A percentile compares a stretch with the other conserved stretches of the same genome.
Conservation (phyloP, 2,329 filamentous ascomycete species). For the Aspergillus aculeatus region DNA sequence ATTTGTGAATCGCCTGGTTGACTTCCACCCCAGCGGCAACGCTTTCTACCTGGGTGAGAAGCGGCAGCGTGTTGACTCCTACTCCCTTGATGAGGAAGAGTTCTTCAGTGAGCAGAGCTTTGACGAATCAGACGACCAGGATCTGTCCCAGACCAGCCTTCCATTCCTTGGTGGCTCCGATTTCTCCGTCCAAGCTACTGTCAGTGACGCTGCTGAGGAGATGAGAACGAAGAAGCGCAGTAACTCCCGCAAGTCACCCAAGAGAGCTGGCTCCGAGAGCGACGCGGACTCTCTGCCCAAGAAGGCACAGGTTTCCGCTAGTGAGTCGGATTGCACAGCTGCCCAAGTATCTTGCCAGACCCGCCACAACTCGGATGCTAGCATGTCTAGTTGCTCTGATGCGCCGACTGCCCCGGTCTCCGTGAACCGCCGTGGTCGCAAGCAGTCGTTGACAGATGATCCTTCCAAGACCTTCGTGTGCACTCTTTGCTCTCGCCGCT, state of each 20-base stretch:
- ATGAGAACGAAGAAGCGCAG: constrained; percentile 53
- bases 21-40: constrained; percentile 62
- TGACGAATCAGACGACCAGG: constrained; percentile 70
- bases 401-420: constrained; percentile 46
- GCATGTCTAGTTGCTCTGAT: constrained; percentile 49
- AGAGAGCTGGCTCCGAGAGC: constrained; percentile 28
- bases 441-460: constrained; percentile 97
- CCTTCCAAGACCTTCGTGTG: constrained; percentile 98
- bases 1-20: constrained; percentile 71
- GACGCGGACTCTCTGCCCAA: constrained; percentile 31
- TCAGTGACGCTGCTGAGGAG: constrained; percentile 42
- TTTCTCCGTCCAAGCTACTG: constrained; percentile 32
- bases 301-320: constrained; percentile 31
- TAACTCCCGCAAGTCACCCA: constrained; percentile 39
- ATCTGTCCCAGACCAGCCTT: constrained; percentile 60
- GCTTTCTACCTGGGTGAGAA: constrained; percentile 62
- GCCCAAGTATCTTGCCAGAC: constrained; percentile 43
- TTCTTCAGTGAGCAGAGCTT: constrained; percentile 75
- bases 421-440: constrained; percentile 88
- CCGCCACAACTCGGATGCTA: constrained; percentile 47
- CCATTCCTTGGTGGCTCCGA: constrained; percentile 59
- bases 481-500: constrained; percentile 91
- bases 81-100: constrained; percentile 71
- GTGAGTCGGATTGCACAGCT: constrained; percentile 42
- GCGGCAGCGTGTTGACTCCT: constrained; percentile 70